Percentiles rank a stretch among this genome's conserved stretches.
Evolutionary conservation across 176 grass and related monocot species (phyloP).

Genomic region (Tuctoria greenei): DNA sequence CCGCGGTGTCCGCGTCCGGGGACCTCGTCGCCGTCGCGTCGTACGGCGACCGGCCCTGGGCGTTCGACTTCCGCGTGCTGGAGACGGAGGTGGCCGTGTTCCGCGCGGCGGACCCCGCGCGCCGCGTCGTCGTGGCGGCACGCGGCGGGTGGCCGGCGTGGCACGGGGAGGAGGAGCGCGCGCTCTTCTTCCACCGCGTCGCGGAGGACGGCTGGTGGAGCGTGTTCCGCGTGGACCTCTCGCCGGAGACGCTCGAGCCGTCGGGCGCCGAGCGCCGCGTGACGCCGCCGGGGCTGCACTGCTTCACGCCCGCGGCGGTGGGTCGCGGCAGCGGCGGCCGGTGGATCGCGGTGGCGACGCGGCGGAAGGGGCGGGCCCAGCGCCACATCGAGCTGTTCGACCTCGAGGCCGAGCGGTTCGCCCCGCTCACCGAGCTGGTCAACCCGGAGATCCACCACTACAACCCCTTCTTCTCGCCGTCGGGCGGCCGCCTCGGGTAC

Average conservation of each 20-base stretch:
- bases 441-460: conserved; percentile 79
- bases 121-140: conserved; percentile 41
- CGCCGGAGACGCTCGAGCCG: conserved; percentile 45
- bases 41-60: conserved; percentile 68
- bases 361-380: conserved; percentile 51
- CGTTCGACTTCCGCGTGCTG: conserved; percentile 73
- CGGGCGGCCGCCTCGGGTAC: conserved; percentile 58
- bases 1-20: conserved; percentile 60
- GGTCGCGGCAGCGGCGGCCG: conserved; percentile 21
- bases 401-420: conserved; percentile 61
- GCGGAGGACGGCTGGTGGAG: conserved; percentile 97
- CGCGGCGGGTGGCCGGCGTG: conserved; percentile 78
- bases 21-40: conserved; percentile 72
- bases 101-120: conserved; percentile 42
- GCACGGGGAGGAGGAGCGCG: conserved; percentile 60
- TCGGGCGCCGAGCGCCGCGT: conserved; percentile 41
- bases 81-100: conserved; percentile 75
- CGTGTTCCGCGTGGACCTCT: conserved; percentile 58
- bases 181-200: conserved; percentile 76
- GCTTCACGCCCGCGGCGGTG: conserved; percentile 71
- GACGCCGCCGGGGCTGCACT: conserved; percentile 74
- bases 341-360: conserved; percentile 69
- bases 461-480: conserved; percentile 82
- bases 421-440: conserved; percentile 51
- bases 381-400: conserved; percentile 89